Conservation (phyloP, 176 grass and related monocot species). For the Leersia perrieri region DNA sequence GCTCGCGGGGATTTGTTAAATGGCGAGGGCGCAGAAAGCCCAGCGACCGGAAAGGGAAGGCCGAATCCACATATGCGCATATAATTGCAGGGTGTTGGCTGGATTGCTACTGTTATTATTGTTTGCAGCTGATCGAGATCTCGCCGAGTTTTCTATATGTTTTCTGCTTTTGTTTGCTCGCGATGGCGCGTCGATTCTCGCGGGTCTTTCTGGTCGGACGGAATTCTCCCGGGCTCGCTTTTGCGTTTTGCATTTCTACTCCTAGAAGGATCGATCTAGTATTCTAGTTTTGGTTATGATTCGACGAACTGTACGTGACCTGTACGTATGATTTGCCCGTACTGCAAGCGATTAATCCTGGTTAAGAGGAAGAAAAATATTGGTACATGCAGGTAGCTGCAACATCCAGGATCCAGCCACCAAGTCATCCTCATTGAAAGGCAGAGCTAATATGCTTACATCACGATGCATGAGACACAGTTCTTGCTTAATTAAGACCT, state of each 20-base stretch:
- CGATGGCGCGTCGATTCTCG: background rate
- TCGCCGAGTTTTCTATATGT: background rate
- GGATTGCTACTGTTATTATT: background rate
- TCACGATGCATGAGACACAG: background rate
- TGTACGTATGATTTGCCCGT: constrained; percentile 5
- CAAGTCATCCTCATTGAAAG: no score
- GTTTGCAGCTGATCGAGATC: background rate
- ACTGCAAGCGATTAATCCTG: background rate
- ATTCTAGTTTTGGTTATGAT: background rate
- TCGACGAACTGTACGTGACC: background rate
- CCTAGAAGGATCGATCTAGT: background rate
- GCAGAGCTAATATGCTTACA: background rate
- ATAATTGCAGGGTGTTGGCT: constrained; percentile 1
- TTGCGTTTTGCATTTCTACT: background rate
- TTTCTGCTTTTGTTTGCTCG: background rate
- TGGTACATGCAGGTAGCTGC: background rate
- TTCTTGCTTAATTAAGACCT: background rate
- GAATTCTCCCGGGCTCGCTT: background rate
- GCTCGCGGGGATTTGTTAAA: constrained; percentile 16
- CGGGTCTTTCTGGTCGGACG: background rate
- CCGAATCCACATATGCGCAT: background rate
- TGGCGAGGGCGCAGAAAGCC: constrained; percentile 6
- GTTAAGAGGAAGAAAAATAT: background rate
- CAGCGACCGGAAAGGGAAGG: constrained; percentile 8
- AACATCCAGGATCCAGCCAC: no score